Evolutionary conservation across 257 asterid genomes (phyloP).

Genomic region (Cruciata laevipes): DNA sequence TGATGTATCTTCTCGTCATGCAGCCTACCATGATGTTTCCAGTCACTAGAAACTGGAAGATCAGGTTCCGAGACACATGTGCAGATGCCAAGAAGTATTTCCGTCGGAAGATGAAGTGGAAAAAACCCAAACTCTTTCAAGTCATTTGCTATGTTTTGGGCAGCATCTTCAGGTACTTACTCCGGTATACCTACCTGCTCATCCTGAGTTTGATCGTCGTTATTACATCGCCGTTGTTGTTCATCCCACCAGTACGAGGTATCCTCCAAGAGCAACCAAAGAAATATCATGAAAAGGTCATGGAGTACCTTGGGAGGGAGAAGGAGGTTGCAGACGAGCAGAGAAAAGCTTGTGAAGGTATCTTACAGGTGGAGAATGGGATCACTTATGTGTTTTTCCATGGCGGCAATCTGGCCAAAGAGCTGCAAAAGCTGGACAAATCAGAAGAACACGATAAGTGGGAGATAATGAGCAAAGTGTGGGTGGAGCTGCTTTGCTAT

Average conservation of each 20-base stretch:
- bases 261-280: background rate
- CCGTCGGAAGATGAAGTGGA: background rate
- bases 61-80: slow-evolving; percentile 50
- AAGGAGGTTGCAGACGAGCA: background rate
- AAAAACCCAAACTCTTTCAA: background rate
- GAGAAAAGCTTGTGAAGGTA: slow-evolving; percentile 12
- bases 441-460: no score
- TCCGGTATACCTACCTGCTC: no score
- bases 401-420: no score
- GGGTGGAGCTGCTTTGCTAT: no score
- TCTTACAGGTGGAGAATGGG: background rate
- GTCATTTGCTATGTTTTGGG: slow-evolving; percentile 12
- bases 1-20: no score
- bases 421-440: no score
- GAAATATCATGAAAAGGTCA: background rate
- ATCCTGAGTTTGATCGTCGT: no score
- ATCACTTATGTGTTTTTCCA: no score
- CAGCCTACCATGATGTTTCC: no score
- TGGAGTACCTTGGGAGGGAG: slow-evolving; percentile 8
- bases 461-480: no score
- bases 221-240: no score
- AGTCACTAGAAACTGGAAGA: slow-evolving; percentile 38
- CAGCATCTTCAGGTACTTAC: background rate
- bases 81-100: slow-evolving; percentile 35
- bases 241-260: no score